A percentile compares a stretch with the other conserved stretches of the same genome.
These are phyloP conservation scores for Hyaloperonospora brassicae DNA, from an alignment of 352 stramenopile genomes.

Conservation along the genomic window DNA sequence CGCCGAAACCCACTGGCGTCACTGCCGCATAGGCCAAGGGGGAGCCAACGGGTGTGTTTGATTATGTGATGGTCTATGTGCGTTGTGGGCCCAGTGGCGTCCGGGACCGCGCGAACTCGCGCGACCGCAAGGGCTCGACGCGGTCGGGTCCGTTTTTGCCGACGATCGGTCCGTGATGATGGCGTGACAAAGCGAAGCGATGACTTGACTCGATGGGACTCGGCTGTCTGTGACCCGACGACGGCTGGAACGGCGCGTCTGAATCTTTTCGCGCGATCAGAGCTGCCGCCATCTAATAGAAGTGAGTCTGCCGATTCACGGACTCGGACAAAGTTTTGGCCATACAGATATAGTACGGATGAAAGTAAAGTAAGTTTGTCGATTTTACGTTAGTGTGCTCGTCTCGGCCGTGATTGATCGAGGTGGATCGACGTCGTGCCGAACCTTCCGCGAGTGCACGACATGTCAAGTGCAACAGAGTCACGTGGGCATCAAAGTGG, in stretches of 20 bases:
- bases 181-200: too few species aligned
- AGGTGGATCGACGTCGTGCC: too few species aligned
- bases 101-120: slow-evolving; percentile 2
- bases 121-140: slow-evolving; percentile 16
- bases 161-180: too few species aligned
- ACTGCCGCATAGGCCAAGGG: slow-evolving; percentile 30
- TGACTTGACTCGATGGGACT: neutral
- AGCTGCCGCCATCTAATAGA: slow-evolving; percentile 23
- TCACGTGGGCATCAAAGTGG: too few species aligned
- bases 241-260: neutral
- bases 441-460: too few species aligned
- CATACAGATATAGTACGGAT: slow-evolving; percentile 40
- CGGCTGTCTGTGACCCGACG: slow-evolving; percentile 7
- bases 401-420: too few species aligned
- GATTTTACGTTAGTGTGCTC: slow-evolving; percentile 14
- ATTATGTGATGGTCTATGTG: slow-evolving; percentile 13
- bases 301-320: slow-evolving; percentile 26
- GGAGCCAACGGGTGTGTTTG: slow-evolving; percentile 12
- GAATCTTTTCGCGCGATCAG: slow-evolving; percentile 2
- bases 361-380: slow-evolving; percentile 35
- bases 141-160: neutral
- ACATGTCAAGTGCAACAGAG: too few species aligned
- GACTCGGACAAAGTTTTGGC: slow-evolving; percentile 29
- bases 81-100: slow-evolving; percentile 6
- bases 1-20: slow-evolving; percentile 38